Base-by-base conservation (phyloP, 768 basidiomycete genomes). In the Pisolithus marmoratus region DNA sequence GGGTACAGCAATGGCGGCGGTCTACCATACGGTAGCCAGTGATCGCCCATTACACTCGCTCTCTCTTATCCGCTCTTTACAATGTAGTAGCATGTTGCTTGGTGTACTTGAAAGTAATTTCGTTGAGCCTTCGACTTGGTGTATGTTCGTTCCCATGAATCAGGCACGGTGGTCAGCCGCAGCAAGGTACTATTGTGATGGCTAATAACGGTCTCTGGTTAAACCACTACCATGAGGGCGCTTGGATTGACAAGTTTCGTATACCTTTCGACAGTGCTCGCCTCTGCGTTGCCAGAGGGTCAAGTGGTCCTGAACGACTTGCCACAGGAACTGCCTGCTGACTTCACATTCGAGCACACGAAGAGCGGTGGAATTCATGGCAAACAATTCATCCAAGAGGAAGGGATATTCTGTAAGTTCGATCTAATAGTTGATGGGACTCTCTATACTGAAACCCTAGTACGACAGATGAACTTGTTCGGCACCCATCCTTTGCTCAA, bases 401-500 rank as follows among this genome's bases (percentile, higher is more conserved):
- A 87, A 46, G 83, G 78, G n/a, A 59, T 90, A 29, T 69, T 79
- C 40, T 91, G 90, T 91, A 60, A 68, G 85, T 74, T 22, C 47
- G n/a, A 19, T 17, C n/a, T 1, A 34, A 5, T 34, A 15, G 34
- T 19, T 8, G 8, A 34, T 27, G 49, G 8, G 7, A 20, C 9
- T 6, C 8, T 22, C 31, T 8, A 24, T 45, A 38, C 59, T 57
- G 37, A 57, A 46, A n/a, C 20, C 15, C 34, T 14, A 49, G 6
- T 23, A 23, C 38, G 8, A 17, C 9, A 58, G 87, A 87, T 61
- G 86, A 89, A 63, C 74, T 85, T 19, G 73, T 87, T 19, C 76
- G 75, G 4, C 82, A 82, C 55, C 68, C 79, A 9, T 68, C 72
- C 15, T 72, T 72, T 49, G 76, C 83, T 37, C 57, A 69, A 46